Base-by-base conservation (phyloP, 495 filamentous ascomycete genomes). In the Penicillium pancosmium region DNA sequence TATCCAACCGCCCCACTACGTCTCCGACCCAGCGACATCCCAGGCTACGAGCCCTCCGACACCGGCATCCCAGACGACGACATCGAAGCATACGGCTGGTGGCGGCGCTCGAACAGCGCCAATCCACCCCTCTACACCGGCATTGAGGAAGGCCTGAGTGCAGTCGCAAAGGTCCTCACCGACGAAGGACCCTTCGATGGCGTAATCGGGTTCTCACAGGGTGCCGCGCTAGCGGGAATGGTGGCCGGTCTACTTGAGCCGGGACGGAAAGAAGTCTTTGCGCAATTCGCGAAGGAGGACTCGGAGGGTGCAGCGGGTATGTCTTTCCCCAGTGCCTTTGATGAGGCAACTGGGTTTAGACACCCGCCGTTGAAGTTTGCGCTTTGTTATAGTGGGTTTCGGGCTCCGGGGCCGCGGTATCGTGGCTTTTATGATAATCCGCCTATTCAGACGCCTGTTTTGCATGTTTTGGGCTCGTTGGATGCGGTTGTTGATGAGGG, bases 401-500 rank as follows among this genome's bases (percentile, higher is more conserved):
- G 78, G 16, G 86, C 89, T 4, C 81, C 83, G n/a, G 80, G 79
- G 44, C 62, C 75, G n/a, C 64, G 70, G 62, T 95, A 89, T 74
- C 67, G 69, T 60, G 86, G 55, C 19, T 88, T 94, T 57, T 97
- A 92, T 73, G 84, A 90, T 67, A 52, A 65, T 34, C 91, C 91
- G 21, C 74, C 78, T 68, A 86, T 98, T 35, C 61, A 60, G 63
- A 97, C 93, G 71, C 89, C 90, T 18, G 82, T 90, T 63, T 68
- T 96, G 73, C 89, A 96, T 79, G 84, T 94, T 57, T 60, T 97
- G 40, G 94, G 94, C 11, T 85, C 84, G 36, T 71, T 97, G 70
- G 94, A 98, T 82, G 88, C 86, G 27, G 90, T 98, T 10, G 93
- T 98, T 19, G 89, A 90, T 40, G 92, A 97, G 79, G 63, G 64